Evolutionary conservation across 2,329 filamentous ascomycete species (phyloP).

Genomic region (Diaporthe destruens): DNA sequence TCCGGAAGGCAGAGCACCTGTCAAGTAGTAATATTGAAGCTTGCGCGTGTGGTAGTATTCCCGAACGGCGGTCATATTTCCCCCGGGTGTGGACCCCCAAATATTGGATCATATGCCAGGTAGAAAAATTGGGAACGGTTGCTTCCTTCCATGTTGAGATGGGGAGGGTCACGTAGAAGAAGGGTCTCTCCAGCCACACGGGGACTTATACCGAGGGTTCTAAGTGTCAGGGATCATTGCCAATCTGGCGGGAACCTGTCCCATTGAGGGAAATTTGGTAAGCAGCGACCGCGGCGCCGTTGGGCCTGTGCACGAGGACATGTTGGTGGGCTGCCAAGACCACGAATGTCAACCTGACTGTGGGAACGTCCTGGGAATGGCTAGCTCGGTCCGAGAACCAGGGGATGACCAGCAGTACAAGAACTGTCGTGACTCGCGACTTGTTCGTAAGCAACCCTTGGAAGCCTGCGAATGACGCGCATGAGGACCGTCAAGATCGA

Average conservation of each 20-base stretch:
- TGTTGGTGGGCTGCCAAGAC: slow-evolving; percentile 29
- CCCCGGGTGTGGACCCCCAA: slow-evolving; percentile 2
- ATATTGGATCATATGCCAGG: slow-evolving; percentile 10
- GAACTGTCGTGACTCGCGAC: slow-evolving; percentile 13
- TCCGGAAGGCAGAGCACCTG: neutral
- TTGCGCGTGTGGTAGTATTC: slow-evolving; percentile 6
- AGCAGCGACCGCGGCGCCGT: neutral
- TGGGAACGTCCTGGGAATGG: neutral
- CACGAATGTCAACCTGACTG: slow-evolving; percentile 20
- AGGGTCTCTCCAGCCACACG: neutral
- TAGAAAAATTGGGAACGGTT: slow-evolving; percentile 5
- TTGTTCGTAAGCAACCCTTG: neutral
- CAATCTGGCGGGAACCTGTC: neutral
- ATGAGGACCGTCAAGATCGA: too few species aligned
- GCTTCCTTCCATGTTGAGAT: slow-evolving; percentile 7
- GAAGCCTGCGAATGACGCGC: slow-evolving; percentile 1
- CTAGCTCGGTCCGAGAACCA: slow-evolving; percentile 27
- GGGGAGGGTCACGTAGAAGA: slow-evolving; percentile 5
- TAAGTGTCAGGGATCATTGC: slow-evolving; percentile 7
- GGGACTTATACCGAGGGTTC: slow-evolving; percentile 4
- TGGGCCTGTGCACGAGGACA: slow-evolving; percentile 21
- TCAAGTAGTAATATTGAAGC: neutral
- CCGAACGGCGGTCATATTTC: slow-evolving; percentile 25
- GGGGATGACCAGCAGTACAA: neutral
- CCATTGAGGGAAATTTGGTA: neutral